phyloP scores from a whole-genome alignment of 768 basidiomycete species.

The Tubosaeta brunneosetosa region DNA sequence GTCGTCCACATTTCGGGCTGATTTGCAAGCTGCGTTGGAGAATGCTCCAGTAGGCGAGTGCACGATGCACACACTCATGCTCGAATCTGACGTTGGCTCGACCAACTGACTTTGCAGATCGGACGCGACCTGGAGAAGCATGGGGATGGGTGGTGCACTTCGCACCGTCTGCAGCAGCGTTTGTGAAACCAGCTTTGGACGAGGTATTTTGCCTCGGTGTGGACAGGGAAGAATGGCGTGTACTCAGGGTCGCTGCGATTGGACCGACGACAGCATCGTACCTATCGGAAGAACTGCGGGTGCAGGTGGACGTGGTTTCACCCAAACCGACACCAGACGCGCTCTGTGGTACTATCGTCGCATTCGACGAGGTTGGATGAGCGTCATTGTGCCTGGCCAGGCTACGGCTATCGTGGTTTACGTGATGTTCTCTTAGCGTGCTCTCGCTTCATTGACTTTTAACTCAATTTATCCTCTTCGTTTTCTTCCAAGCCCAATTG shows the following conservation, averaged over 20 bases:
- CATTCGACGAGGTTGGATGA: slow-evolving; percentile 9
- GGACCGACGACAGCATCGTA: slow-evolving; percentile 61
- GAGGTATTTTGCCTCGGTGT: slow-evolving; percentile 33
- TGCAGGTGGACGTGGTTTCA: slow-evolving; percentile 54
- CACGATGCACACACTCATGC: neutral
- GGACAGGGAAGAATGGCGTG: neutral
- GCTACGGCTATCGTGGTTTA: neutral
- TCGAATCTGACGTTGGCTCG: neutral
- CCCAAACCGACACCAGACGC: slow-evolving; percentile 53
- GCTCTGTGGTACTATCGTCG: slow-evolving; percentile 33
- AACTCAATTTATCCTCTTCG: neutral
- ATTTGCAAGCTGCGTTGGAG: slow-evolving; percentile 35
- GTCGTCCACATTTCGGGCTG: slow-evolving; percentile 45
- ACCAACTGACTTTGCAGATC: neutral
- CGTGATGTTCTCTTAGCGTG: neutral
- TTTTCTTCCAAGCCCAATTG: slow-evolving; percentile 14
- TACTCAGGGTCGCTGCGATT: slow-evolving; percentile 52
- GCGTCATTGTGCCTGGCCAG: neutral
- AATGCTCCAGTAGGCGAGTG: slow-evolving; percentile 23
- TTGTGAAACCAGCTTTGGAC: slow-evolving; percentile 48
- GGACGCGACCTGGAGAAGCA: neutral
- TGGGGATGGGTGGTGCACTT: slow-evolving; percentile 73
- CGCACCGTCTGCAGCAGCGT: slow-evolving; percentile 66
- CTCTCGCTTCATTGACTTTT: neutral
- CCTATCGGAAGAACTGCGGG: slow-evolving; percentile 40